phyloP scores from a whole-genome alignment of 176 grass and related monocot genomes.

The Lolium multiflorum region DNA sequence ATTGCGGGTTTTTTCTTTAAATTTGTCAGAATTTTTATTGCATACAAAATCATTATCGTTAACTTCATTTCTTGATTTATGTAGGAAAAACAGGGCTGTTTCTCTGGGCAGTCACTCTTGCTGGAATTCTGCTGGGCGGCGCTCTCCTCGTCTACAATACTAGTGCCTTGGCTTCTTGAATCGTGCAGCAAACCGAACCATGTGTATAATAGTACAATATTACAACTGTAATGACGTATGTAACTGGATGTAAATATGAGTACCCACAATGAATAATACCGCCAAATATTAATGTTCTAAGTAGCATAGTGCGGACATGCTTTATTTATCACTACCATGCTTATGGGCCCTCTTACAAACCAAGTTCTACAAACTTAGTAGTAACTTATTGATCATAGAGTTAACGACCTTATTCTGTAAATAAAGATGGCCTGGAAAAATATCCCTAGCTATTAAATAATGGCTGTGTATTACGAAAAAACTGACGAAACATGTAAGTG shows the following conservation, averaged over 20 bases:
- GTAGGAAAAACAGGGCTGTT: conserved; percentile 83
- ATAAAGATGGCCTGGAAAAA: background rate
- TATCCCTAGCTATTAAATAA: background rate
- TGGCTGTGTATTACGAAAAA: background rate
- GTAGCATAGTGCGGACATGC: background rate
- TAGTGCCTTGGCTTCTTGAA: conserved; percentile 67
- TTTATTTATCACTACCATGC: background rate
- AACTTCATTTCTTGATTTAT: conserved; percentile 37
- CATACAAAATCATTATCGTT: background rate
- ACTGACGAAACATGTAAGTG: background rate
- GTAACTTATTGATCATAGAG: background rate
- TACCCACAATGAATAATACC: background rate
- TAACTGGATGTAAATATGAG: conserved; percentile 22
- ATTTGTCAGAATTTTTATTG: background rate
- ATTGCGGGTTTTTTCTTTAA: conserved; percentile 44
- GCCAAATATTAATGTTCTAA: background rate
- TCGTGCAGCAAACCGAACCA: background rate
- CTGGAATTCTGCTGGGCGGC: conserved; percentile 74
- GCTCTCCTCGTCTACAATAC: conserved; percentile 93
- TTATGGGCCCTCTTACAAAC: background rate
- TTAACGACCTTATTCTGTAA: background rate
- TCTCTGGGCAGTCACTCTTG: conserved; percentile 82
- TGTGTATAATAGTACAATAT: background rate
- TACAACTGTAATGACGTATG: background rate
- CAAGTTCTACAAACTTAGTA: background rate